Percentiles rank a stretch among this genome's conserved stretches.
phyloP scores from a whole-genome alignment of 495 filamentous ascomycete genomes.

The Penicillium longicatenatum region DNA sequence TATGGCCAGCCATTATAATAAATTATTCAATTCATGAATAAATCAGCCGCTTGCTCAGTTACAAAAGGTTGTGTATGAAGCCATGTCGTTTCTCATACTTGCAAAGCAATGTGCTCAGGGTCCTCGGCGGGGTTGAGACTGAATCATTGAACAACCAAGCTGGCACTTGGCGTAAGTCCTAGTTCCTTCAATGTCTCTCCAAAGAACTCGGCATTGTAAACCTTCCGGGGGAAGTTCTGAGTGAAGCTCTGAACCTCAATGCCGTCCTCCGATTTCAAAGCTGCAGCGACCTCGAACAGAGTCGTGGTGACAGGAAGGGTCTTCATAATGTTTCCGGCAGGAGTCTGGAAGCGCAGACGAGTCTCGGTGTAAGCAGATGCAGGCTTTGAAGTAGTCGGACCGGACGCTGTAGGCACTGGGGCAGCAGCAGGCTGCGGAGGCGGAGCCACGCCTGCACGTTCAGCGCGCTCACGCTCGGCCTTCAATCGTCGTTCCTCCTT shows the following conservation, averaged over 20 bases:
- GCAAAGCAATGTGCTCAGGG: constrained; percentile 11
- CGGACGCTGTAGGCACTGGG: constrained; percentile 39
- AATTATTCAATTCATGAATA: neutral
- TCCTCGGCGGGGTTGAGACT: neutral
- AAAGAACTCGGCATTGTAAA: constrained; percentile 78
- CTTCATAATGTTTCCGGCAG: constrained; percentile 75
- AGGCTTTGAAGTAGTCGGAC: constrained; percentile 55
- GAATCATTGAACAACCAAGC: constrained; percentile 67
- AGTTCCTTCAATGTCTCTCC: constrained; percentile 91
- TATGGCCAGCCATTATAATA: neutral
- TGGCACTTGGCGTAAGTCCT: constrained; percentile 84
- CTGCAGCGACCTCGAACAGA: constrained; percentile 86
- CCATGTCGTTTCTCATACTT: constrained; percentile 17
- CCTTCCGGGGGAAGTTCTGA: constrained; percentile 85
- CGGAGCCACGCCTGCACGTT: constrained; percentile 69
- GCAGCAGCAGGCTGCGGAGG: constrained; percentile 45
- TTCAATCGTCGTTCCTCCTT: constrained; percentile 81
- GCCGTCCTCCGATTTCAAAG: constrained; percentile 64
- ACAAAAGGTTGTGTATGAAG: neutral
- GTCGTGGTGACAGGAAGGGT: constrained; percentile 83
- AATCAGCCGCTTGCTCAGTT: neutral
- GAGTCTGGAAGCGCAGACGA: constrained; percentile 77
- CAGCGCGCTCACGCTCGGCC: constrained; percentile 81
- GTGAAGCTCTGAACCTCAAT: constrained; percentile 72
- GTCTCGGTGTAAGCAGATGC: constrained; percentile 73